Evolutionary conservation across 108 stramenopile species (phyloP), one percentile per base, ranked within the genome.

Genomic region (Skeletonema menzelii): DNA sequence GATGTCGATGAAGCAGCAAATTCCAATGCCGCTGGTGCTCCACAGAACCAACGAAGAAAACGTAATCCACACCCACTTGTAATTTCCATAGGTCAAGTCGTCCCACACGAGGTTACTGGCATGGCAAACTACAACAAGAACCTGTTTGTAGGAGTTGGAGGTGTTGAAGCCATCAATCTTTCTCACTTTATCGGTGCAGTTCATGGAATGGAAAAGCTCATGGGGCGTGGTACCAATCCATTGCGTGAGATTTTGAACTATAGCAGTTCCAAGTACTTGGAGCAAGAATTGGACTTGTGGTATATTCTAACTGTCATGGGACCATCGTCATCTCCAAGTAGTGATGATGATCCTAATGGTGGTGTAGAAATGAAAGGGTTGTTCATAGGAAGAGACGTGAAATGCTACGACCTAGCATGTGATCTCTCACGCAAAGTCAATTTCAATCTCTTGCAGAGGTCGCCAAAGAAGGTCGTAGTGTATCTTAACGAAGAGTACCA

Each of bases 91-190:
- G 59, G 59, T 17, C 59, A 60, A 79, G 93, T 95, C 11, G 91
- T 94, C 2, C 95, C 94, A 15, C 95, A 96, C 65, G 95, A 97
- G 70, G 97, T 98, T 40, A 92, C 97, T 85, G 97, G 97, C 13
- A 97, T 98, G 96, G 95, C 97, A 17, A 98, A 98, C 72, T 97
- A 85, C 84, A 95, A 92, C 87, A 91, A 95, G 76, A 97, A 97
- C 44, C 64, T 97, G n/a, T 96, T 96, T 70, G 88, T 91, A 1
- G 91, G 91, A 8, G 87, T 87, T 1, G 97, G 97, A 19, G 97
- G 97, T 8, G 77, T 95, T 10, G 95, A 97, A 22, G 92, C 96
- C 7, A 97, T 98, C 75, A 95, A 98, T 84, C 72, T 97, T 32
- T 91, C 89, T 8, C 96, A 97, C 76, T 98, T 98, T 64, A 97